Conservation (phyloP, 2,329 filamentous ascomycete genomes). For the Dryadomyces quercivorus region DNA sequence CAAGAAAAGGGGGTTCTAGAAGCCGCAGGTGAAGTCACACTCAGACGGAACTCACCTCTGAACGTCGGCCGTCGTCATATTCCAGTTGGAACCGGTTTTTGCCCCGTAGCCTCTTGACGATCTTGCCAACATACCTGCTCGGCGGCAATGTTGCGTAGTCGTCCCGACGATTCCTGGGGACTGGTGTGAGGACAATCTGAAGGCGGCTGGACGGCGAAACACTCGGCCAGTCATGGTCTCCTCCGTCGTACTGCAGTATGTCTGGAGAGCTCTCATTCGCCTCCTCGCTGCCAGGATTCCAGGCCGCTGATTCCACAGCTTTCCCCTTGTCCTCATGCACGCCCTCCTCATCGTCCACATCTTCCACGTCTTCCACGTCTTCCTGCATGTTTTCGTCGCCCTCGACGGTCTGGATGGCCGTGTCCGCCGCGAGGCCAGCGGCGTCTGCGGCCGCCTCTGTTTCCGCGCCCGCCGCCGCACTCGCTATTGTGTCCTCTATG, state of each 20-base stretch:
- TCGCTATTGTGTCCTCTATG: too few species aligned
- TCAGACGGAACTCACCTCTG: constrained; percentile 7
- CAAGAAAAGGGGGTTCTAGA: background rate
- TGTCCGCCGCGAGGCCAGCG: too few species aligned
- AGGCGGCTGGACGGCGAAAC: background rate
- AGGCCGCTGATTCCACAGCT: too few species aligned
- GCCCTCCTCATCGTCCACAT: background rate
- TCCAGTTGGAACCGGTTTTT: constrained; percentile 10
- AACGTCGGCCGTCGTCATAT: constrained; percentile 10
- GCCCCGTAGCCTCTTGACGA: constrained; percentile 4
- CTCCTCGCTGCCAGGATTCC: too few species aligned
- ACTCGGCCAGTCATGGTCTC: too few species aligned
- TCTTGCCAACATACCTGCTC: constrained; percentile 9
- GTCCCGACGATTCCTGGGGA: constrained; percentile 3
- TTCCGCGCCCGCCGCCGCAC: too few species aligned
- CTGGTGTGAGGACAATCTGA: constrained; percentile 6
- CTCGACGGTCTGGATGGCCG: too few species aligned
- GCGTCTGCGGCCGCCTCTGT: too few species aligned
- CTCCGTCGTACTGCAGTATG: too few species aligned
- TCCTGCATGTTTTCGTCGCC: too few species aligned
- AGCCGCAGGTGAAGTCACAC: background rate
- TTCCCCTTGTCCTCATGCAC: too few species aligned
- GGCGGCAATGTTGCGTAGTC: constrained; percentile 7
- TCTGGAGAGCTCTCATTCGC: background rate
- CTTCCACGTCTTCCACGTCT: background rate